phyloP scores from a whole-genome alignment of 2,329 filamentous ascomycete genomes.

The Fusarium foetens region DNA sequence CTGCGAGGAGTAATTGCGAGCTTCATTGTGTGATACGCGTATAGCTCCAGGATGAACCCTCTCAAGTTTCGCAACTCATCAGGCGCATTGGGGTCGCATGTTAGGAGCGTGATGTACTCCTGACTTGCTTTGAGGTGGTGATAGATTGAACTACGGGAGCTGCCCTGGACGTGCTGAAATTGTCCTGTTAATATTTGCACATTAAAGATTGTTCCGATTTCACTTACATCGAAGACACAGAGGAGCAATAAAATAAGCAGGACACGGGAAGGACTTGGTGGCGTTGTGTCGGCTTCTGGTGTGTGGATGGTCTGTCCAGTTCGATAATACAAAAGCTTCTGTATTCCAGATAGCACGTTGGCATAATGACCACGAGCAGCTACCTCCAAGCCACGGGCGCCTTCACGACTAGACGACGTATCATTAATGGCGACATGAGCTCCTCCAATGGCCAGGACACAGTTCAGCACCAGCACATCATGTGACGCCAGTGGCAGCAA shows the following conservation, averaged over 20 bases:
- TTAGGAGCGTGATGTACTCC: background rate
- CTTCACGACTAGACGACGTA: background rate
- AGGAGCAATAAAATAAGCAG: background rate
- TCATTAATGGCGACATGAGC: background rate
- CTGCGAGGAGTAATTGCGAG: background rate
- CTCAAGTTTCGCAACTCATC: background rate
- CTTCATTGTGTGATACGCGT: background rate
- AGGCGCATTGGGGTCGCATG: too few relatives aligned
- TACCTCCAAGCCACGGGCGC: background rate
- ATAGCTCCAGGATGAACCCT: slow-evolving; percentile 8
- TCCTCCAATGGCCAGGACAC: slow-evolving; percentile 5
- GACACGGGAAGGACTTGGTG: background rate
- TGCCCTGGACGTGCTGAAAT: background rate
- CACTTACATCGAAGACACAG: slow-evolving; percentile 5
- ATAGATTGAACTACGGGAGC: background rate
- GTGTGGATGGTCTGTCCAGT: background rate
- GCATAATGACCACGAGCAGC: background rate
- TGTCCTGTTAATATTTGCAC: fast-evolving
- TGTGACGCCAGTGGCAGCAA: slow-evolving; percentile 9
- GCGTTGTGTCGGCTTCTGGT: background rate
- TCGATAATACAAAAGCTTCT: background rate
- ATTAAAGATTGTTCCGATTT: fast-evolving
- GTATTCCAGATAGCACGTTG: background rate
- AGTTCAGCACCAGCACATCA: slow-evolving; percentile 1
- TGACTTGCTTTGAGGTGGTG: background rate